Evolutionary conservation across 2,329 filamentous ascomycete species (phyloP).

Genomic region (Diaporthe sp.): DNA sequence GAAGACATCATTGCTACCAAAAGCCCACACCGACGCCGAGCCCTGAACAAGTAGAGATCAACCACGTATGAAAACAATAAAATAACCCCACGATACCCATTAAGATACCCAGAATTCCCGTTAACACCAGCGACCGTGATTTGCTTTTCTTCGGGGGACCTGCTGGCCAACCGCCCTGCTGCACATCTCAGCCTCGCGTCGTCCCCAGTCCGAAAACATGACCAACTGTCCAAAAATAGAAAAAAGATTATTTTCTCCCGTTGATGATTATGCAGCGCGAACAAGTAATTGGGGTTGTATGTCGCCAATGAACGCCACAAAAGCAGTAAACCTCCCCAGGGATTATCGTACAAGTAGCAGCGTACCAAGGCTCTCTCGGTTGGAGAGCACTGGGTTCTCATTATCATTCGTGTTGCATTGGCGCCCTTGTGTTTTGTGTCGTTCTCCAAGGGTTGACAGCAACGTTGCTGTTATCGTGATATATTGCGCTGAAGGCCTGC

Average conservation of each 20-base stretch:
- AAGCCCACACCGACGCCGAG: conserved; percentile 30
- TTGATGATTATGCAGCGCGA: conserved; percentile 38
- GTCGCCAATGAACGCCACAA: conserved; percentile 33
- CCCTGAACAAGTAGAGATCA: conserved; percentile 25
- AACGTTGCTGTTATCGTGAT: background rate
- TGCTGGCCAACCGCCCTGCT: background rate
- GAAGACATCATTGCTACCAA: conserved; percentile 31
- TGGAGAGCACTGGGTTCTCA: background rate
- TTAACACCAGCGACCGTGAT: conserved; percentile 26
- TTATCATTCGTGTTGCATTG: conserved; percentile 35
- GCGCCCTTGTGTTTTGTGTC: conserved; percentile 19
- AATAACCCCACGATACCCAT: conserved; percentile 22
- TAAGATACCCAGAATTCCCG: conserved; percentile 18
- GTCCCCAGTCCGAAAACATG: background rate
- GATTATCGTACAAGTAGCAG: conserved; percentile 35
- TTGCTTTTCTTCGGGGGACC: conserved; percentile 26
- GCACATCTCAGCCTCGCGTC: conserved; percentile 4
- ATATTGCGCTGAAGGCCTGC: background rate
- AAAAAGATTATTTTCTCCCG: conserved; percentile 30
- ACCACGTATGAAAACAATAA: conserved; percentile 12
- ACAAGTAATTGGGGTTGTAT: conserved; percentile 25
- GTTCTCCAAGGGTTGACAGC: background rate
- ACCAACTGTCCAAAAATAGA: conserved; percentile 6
- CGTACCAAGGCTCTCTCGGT: conserved; percentile 11
- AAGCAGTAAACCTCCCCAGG: conserved; percentile 25